phyloP scores from a whole-genome alignment of 208 protist species.

The Wallacemonas sp. region DNA sequence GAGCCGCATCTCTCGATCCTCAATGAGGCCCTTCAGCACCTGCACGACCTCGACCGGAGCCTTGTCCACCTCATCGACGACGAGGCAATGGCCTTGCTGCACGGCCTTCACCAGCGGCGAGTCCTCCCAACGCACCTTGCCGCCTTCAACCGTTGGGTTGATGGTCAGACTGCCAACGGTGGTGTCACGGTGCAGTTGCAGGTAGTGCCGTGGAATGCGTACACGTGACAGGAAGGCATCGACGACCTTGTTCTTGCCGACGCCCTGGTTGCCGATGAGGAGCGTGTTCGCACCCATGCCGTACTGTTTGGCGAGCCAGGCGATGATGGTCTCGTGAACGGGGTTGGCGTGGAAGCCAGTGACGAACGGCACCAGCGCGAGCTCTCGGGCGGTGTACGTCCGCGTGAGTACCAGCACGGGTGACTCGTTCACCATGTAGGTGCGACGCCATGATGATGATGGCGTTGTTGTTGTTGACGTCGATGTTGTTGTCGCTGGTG shows the following conservation, averaged over 20 bases:
- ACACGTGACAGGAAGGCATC: constrained; percentile 92
- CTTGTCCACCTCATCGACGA: constrained; percentile 97
- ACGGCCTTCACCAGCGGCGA: constrained; percentile 93
- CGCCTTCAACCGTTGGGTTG: constrained; percentile 83
- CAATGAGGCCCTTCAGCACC: constrained; percentile 88
- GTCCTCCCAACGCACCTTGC: constrained; percentile 91
- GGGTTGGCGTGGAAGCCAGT: constrained; percentile 88
- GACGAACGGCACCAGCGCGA: constrained; percentile 87
- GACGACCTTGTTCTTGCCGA: constrained; percentile 97
- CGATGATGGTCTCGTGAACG: constrained; percentile 83
- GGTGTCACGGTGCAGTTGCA: constrained; percentile 95
- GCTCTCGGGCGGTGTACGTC: constrained; percentile 57
- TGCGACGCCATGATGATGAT: constrained; percentile 6
- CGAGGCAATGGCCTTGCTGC: constrained; percentile 89
- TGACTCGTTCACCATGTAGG: constrained; percentile 40
- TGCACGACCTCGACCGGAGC: constrained; percentile 92
- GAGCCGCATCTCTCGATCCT: constrained; percentile 86
- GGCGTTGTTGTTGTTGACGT: not conserved
- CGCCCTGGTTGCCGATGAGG: constrained; percentile 95
- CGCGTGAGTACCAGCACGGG: constrained; percentile 48
- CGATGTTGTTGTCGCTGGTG: too few species aligned
- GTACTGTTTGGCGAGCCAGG: constrained; percentile 90
- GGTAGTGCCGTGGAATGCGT: constrained; percentile 90
- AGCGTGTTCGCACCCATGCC: constrained; percentile 83
- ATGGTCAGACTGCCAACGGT: constrained; percentile 92